These are phyloP conservation scores for Thuidium tamariscinum DNA, from an alignment of 225 moss, liverwort and hornwort genomes.

Conservation along the genomic window DNA sequence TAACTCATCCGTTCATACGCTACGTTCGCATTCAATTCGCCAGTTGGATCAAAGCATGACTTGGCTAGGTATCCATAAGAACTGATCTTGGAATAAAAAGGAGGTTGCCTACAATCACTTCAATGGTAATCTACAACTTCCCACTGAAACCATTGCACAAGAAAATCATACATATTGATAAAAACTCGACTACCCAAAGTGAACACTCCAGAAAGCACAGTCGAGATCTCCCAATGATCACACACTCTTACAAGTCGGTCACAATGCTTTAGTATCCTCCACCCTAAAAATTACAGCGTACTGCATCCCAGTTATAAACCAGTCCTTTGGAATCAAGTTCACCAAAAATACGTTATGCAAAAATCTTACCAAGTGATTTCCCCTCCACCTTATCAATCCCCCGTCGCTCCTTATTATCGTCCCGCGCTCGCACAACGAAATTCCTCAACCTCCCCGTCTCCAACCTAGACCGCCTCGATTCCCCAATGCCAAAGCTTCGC, in stretches of 20 bases:
- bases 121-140: background rate
- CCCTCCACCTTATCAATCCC: background rate
- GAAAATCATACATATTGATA: background rate
- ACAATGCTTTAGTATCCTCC: background rate
- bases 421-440: slow-evolving; percentile 1
- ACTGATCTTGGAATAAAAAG: background rate
- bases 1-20: background rate
- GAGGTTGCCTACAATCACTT: background rate
- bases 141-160: background rate
- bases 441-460: background rate
- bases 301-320: background rate
- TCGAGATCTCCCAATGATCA: background rate
- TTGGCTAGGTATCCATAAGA: background rate
- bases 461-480: background rate
- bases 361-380: slow-evolving; percentile 3
- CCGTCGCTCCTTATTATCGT: background rate
- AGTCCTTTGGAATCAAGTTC: background rate
- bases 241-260: background rate
- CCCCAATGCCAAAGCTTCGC: background rate
- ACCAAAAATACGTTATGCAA: background rate
- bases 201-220: background rate
- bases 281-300: background rate
- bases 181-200: background rate
- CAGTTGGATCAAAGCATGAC: background rate
- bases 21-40: background rate